Percentiles rank a stretch among this genome's conserved stretches.
phyloP scores from a whole-genome alignment of 2,329 filamentous ascomycete genomes.

The Neofusicoccum kwambonambiense region DNA sequence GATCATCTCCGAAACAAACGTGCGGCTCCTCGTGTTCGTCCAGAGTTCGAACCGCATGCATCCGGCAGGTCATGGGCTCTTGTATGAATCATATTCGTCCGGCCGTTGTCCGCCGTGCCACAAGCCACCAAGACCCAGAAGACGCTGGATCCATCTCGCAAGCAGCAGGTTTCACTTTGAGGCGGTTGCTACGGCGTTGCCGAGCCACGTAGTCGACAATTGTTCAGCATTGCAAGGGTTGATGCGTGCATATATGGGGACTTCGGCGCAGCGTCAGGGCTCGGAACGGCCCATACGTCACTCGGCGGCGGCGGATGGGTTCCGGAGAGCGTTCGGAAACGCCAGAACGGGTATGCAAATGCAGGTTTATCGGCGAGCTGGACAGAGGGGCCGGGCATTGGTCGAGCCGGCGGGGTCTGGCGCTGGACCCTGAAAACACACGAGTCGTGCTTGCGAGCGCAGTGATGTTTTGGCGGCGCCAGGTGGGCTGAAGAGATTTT shows the following conservation, averaged over 20 bases:
- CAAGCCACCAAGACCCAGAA: background rate
- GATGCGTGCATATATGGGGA: background rate
- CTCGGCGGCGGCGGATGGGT: background rate
- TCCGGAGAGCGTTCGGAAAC: background rate
- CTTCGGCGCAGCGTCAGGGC: background rate
- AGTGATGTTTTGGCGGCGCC: background rate
- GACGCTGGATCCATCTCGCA: background rate
- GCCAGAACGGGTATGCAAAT: background rate
- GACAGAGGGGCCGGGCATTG: conserved; percentile 1
- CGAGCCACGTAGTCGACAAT: background rate
- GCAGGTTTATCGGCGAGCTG: background rate
- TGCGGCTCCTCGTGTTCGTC: background rate
- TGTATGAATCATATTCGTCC: background rate
- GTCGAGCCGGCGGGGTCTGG: background rate
- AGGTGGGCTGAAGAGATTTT: conserved; percentile 1
- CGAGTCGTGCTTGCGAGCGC: background rate
- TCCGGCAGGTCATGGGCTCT: background rate
- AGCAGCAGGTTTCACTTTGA: background rate
- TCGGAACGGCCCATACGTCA: conserved; percentile 9
- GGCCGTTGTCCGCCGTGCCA: background rate
- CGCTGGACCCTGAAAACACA: conserved; percentile 11
- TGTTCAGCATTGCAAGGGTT: background rate
- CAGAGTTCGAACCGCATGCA: background rate
- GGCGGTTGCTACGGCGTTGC: background rate
- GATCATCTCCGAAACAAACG: background rate